A percentile compares a stretch with the other conserved stretches of the same genome.
Evolutionary conservation across 345 rosid genomes (phyloP).

Genomic region (Hevea brasiliensis): DNA sequence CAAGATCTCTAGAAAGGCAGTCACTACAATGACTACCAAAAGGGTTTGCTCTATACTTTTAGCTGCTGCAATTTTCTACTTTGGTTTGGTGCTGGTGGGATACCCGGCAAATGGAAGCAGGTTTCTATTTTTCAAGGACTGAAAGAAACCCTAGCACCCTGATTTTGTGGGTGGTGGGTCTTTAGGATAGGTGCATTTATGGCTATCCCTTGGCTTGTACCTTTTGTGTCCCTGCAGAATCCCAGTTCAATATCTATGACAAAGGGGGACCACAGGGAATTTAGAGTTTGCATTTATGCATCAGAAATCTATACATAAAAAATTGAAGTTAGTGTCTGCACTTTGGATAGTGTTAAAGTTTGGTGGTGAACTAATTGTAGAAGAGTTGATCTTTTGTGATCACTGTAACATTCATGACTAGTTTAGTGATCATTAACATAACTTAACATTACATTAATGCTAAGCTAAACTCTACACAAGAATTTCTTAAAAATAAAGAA

Average conservation of each 20-base stretch:
- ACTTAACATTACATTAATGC: too few species aligned
- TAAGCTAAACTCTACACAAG: too few species aligned
- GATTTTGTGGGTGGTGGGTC: slow-evolving; percentile 48
- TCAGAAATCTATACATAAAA: too few species aligned
- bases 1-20: slow-evolving; percentile 25
- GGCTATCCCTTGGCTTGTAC: slow-evolving; percentile 23
- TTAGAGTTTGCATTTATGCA: neutral
- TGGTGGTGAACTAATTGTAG: too few species aligned
- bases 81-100: slow-evolving; percentile 35
- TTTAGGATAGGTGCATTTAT: slow-evolving; percentile 13
- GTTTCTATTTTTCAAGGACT: slow-evolving; percentile 19
- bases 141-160: slow-evolving; percentile 20
- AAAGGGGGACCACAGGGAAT: neutral
- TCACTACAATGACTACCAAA: slow-evolving; percentile 21
- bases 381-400: too few species aligned
- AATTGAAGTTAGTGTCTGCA: too few species aligned
- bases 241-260: neutral
- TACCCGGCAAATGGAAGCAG: slow-evolving; percentile 31
- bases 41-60: slow-evolving; percentile 7
- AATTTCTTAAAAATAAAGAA: too few species aligned
- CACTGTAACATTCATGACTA: too few species aligned
- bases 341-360: too few species aligned
- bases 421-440: too few species aligned
- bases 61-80: slow-evolving; percentile 19
- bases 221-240: slow-evolving; percentile 13